Conservation (phyloP, 2,329 filamentous ascomycete genomes). For the Cladosporium sphaerospermum region DNA sequence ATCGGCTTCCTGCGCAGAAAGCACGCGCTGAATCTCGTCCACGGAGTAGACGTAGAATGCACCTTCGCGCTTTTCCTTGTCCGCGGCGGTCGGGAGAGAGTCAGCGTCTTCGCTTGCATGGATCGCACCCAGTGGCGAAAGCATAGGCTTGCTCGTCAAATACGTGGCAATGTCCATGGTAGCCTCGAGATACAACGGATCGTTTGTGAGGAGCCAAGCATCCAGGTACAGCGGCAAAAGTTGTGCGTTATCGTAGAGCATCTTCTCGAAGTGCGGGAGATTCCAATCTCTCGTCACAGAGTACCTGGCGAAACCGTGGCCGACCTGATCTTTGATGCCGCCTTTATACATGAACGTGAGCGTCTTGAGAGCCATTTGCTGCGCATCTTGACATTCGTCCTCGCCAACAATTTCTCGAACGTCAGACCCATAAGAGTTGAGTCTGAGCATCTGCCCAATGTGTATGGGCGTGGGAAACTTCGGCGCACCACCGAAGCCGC, state of each 20-base stretch:
- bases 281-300: constrained; percentile 90
- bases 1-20: constrained; percentile 62
- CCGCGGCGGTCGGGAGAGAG: constrained; percentile 66
- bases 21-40: constrained; percentile 73
- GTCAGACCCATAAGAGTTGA: constrained; percentile 63
- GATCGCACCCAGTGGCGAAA: constrained; percentile 65
- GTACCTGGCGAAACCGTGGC: constrained; percentile 75
- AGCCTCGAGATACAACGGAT: constrained; percentile 67
- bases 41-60: constrained; percentile 93
- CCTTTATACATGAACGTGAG: constrained; percentile 70
- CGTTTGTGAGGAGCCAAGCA: constrained; percentile 65
- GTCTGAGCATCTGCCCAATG: constrained; percentile 70
- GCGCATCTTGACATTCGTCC: constrained; percentile 66
- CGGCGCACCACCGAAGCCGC: constrained; percentile 68
- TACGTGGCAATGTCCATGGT: constrained; percentile 84
- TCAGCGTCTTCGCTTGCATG: constrained; percentile 87
- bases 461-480: constrained; percentile 90
- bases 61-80: constrained; percentile 78
- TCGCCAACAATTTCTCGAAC: constrained; percentile 85
- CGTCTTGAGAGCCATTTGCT: constrained; percentile 73
- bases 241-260: constrained; percentile 88
- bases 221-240: constrained; percentile 79
- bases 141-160: constrained; percentile 65
- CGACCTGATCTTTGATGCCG: constrained; percentile 68
- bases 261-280: constrained; percentile 94